phyloP scores from a whole-genome alignment of 2,329 filamentous ascomycete species.

The Fusarium sublunatum region DNA sequence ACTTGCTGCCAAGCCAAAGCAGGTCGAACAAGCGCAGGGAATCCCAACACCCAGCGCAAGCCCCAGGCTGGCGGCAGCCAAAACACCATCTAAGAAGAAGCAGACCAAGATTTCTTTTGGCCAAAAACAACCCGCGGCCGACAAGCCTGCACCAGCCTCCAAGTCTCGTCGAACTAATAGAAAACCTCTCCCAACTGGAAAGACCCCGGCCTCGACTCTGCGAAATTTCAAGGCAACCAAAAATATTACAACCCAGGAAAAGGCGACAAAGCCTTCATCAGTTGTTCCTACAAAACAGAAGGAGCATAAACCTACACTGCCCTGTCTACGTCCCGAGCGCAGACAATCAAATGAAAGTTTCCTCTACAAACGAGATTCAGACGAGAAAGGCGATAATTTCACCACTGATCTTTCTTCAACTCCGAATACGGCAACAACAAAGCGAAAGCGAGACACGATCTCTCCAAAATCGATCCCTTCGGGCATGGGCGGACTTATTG shows the following conservation, averaged over 20 bases:
- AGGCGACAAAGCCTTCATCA: conserved; percentile 35
- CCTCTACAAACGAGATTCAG: conserved; percentile 28
- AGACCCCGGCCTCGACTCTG: conserved; percentile 57
- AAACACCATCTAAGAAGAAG: conserved; percentile 57
- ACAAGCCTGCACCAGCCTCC: conserved; percentile 35
- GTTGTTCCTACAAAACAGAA: conserved; percentile 9
- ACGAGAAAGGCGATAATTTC: conserved; percentile 16
- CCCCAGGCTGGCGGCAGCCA: conserved; percentile 60
- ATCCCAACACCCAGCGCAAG: conserved; percentile 70
- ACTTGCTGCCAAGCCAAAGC: conserved; percentile 52
- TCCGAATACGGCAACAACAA: conserved; percentile 29
- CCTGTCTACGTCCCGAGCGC: conserved; percentile 42
- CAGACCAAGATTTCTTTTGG: conserved; percentile 64
- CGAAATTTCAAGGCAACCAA: conserved; percentile 45
- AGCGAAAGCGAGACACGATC: conserved; percentile 52
- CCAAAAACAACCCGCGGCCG: conserved; percentile 30
- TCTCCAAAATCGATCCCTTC: conserved; percentile 57
- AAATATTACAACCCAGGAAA: conserved; percentile 28
- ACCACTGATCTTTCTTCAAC: conserved; percentile 34
- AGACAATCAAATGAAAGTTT: conserved; percentile 33
- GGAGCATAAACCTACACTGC: conserved; percentile 26
- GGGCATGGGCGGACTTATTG: conserved; percentile 55
- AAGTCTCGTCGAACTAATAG: conserved; percentile 52
- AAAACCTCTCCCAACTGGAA: conserved; percentile 52
- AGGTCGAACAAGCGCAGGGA: conserved; percentile 57